Conservation (phyloP, 2,329 filamentous ascomycete species). For the Trichophyton rubrum region DNA sequence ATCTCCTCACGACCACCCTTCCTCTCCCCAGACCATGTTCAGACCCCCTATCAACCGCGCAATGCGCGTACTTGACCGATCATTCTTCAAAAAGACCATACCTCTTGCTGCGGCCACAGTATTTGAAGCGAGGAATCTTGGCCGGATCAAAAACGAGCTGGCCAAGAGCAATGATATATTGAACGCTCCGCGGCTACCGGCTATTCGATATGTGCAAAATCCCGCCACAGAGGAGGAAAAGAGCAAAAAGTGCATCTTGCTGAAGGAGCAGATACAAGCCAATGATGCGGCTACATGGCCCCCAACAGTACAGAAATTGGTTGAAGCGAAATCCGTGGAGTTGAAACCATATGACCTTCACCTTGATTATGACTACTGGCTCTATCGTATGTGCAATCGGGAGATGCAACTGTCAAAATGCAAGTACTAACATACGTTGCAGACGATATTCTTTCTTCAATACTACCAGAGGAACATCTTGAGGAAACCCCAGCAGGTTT, state of each 20-base stretch:
- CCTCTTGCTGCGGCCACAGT: slow-evolving; percentile 68
- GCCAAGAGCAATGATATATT: slow-evolving; percentile 55
- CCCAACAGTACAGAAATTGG: slow-evolving; percentile 52
- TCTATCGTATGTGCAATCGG: slow-evolving; percentile 48
- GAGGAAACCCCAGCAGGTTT: slow-evolving; percentile 77
- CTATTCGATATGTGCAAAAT: slow-evolving; percentile 53
- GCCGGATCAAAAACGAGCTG: slow-evolving; percentile 55
- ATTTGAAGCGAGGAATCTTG: slow-evolving; percentile 61
- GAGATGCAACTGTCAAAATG: slow-evolving; percentile 6
- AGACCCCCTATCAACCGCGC: slow-evolving; percentile 69
- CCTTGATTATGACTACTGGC: slow-evolving; percentile 78
- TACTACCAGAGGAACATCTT: slow-evolving; percentile 68
- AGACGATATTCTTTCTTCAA: slow-evolving; percentile 71
- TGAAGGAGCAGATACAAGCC: slow-evolving; percentile 27
- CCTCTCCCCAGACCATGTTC: slow-evolving; percentile 42
- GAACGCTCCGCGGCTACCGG: slow-evolving; percentile 48
- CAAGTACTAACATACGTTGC: not conserved
- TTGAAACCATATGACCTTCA: slow-evolving; percentile 63
- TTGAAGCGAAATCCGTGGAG: slow-evolving; percentile 54
- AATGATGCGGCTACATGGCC: slow-evolving; percentile 57
- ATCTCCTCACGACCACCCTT: not conserved
- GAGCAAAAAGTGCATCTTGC: slow-evolving; percentile 27
- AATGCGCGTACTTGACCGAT: slow-evolving; percentile 67
- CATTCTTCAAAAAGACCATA: slow-evolving; percentile 66
- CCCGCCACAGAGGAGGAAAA: slow-evolving; percentile 25